Evolutionary conservation across 2,329 filamentous ascomycete genomes (phyloP).

Genomic region (Paecilomyces fulvus): DNA sequence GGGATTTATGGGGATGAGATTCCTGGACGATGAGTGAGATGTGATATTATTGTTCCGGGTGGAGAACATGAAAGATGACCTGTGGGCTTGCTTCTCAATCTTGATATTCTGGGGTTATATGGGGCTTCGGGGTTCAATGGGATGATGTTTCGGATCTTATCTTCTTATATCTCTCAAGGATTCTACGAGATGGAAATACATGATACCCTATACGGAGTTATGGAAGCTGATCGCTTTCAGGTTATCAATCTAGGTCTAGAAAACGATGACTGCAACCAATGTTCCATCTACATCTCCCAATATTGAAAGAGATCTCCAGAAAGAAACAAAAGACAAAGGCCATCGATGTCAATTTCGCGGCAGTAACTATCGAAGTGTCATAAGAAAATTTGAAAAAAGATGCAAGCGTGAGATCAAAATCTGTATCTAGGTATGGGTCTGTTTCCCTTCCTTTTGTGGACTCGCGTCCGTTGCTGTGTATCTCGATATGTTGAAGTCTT

Average conservation of each 20-base stretch:
- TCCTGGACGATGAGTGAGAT: not conserved
- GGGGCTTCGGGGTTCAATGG: not conserved
- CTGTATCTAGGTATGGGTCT: not conserved
- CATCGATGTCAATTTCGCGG: not conserved
- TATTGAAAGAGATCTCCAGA: not conserved
- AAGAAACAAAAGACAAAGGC: not conserved
- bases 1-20: slow-evolving; percentile 24
- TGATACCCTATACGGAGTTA: not conserved
- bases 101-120: not conserved
- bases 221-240: not conserved
- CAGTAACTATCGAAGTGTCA: not conserved
- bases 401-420: not conserved
- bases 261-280: not conserved
- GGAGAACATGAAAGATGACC: not conserved
- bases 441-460: slow-evolving; percentile 1
- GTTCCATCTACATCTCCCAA: not conserved
- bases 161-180: not conserved
- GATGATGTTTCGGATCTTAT: not conserved
- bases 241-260: not conserved
- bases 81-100: not conserved
- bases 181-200: not conserved
- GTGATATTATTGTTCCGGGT: too few species aligned
- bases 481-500: not conserved
- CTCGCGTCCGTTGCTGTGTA: slow-evolving; percentile 7
- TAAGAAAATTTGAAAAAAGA: not conserved